Evolutionary conservation across 805 yeast genomes (phyloP), one percentile per base, ranked within the genome.

Genomic region (Candida dajiaensis): DNA sequence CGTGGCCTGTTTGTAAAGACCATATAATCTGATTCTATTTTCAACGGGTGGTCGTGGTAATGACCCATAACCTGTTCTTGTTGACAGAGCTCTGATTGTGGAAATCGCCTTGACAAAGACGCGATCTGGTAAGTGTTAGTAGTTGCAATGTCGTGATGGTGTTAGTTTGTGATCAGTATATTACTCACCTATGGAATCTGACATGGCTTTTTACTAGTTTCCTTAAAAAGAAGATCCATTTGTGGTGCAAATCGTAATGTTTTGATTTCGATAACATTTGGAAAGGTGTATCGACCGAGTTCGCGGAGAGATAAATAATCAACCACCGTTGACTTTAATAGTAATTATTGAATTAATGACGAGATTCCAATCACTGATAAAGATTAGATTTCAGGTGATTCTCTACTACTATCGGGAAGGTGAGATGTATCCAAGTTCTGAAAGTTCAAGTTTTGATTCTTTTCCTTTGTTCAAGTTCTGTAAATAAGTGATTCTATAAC

Each of bases 1-100:
- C 1, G 95, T 88, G 2, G 95, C 90, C 61, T 88, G 96, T 57
- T 88, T 89, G 66, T 87, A 88, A 43, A 88, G 72, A 0, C 95
- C 96, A 62, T 88, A 88, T 4, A 88, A 71, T 52, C 73, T 73
- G 48, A 83, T 79, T 29, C 95, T 64, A 49, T 71, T 77, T 44
- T 81, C 83, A 2, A 85, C 75, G 0, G 94, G 89, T 0, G 95
- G 95, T 23, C 90, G 72, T 0, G 90, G 89, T 25, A 85, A 66
- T 10, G 83, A 69, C 15, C 81, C 81, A 50, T 77, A 72, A 39
- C 80, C 78, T 19, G 83, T 72, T 45, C 83, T 71, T 6, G 85
- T 74, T 2, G 92, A 82, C 38, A 88, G 69, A 2, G 89, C 77
- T 50, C 84, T 73, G 45, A 88, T 85, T 5, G 94, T 86, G 38